Evolutionary conservation across 179 eudicot genomes (phyloP).

Genomic region (Dionaea muscipula): DNA sequence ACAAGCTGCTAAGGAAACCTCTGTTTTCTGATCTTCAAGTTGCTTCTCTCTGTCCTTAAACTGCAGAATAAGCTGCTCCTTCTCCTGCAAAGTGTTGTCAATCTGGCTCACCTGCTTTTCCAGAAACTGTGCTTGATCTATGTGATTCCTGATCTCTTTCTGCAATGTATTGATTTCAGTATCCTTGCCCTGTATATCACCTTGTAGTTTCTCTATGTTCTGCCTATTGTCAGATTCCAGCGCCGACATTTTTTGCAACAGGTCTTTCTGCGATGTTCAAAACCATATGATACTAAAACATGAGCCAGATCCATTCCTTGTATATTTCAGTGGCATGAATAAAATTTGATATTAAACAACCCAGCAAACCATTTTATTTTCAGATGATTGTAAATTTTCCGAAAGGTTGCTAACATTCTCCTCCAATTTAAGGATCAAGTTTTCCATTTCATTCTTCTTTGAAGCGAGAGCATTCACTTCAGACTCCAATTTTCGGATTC

Average conservation of each 20-base stretch:
- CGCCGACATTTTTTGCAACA: conserved; percentile 38
- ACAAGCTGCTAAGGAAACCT: conserved; percentile 33
- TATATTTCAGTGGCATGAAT: neutral
- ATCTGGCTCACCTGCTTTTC: conserved; percentile 48
- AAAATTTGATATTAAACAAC: neutral
- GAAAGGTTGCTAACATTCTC: conserved; percentile 41
- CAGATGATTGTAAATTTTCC: conserved; percentile 36
- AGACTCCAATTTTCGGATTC: conserved; percentile 45
- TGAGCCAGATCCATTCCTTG: neutral
- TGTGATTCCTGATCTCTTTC: conserved; percentile 37
- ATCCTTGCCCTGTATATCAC: conserved; percentile 39
- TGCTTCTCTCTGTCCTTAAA: conserved; percentile 42
- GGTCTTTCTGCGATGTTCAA: conserved; percentile 43
- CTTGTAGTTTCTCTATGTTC: conserved; percentile 38
- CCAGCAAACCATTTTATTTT: conserved; percentile 46
- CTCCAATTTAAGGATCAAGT: conserved; percentile 37
- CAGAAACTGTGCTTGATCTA: conserved; percentile 30
- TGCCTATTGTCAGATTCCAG: conserved; percentile 47
- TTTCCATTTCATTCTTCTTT: conserved; percentile 43
- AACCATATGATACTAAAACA: conserved; percentile 1
- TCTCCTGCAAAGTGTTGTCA: conserved; percentile 38
- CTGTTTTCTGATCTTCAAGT: conserved; percentile 46
- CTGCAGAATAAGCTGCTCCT: conserved; percentile 45
- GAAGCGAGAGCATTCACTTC: conserved; percentile 49
- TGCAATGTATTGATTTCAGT: conserved; percentile 42